phyloP scores from a whole-genome alignment of 495 filamentous ascomycete species.

The Hypoxylon lienhwacheense region DNA sequence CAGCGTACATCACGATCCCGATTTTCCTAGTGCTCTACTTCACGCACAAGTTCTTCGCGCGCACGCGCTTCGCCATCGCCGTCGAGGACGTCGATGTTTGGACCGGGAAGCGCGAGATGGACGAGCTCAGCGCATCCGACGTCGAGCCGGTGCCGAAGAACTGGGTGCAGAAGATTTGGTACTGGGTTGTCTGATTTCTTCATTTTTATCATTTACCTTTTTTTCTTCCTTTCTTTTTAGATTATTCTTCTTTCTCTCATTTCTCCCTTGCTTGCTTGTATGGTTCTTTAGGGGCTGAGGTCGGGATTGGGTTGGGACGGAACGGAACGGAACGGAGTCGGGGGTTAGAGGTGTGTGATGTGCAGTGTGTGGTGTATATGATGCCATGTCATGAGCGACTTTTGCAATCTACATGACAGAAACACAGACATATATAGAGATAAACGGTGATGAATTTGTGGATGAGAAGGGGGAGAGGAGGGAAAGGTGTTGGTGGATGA shows the following conservation, averaged over 20 bases:
- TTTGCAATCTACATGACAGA: too few species aligned
- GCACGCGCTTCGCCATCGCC: conserved; percentile 38
- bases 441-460: background rate
- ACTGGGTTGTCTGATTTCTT: conserved; percentile 46
- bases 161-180: conserved; percentile 48
- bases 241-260: too few species aligned
- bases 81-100: conserved; percentile 47
- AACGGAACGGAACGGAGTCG: too few species aligned
- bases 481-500: background rate
- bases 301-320: too few species aligned
- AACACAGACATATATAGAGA: too few species aligned
- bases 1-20: conserved; percentile 53
- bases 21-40: conserved; percentile 47
- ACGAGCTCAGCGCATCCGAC: conserved; percentile 47
- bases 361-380: too few species aligned
- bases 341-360: too few species aligned
- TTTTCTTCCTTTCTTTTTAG: too few species aligned
- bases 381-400: too few species aligned
- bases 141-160: conserved; percentile 44
- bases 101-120: conserved; percentile 56
- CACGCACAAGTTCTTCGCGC: conserved; percentile 43
- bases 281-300: too few species aligned
- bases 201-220: too few species aligned
- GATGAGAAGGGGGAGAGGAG: background rate
- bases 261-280: too few species aligned